Base-by-base conservation (phyloP, 2,329 filamentous ascomycete species). In the Neonectria coccinea region DNA sequence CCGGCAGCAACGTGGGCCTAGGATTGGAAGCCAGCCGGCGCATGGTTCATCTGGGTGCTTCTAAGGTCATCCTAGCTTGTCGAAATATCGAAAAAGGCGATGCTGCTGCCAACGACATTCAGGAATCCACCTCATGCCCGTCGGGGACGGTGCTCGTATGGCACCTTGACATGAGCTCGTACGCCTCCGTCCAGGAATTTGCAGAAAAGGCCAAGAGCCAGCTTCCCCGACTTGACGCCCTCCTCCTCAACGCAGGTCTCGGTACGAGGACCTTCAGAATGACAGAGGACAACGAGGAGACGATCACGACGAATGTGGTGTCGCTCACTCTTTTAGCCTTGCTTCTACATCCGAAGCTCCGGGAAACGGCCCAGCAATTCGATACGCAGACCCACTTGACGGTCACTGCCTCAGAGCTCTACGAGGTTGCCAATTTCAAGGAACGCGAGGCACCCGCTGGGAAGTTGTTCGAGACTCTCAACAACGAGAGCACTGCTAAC, bases 291-390 rank as follows among this genome's bases (percentile, higher is more conserved):
- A 77, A 84, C 42, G 86, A 89, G 74, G 73, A 67, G 16, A 82
- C 74, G 0, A 75, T 89, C 42, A 84, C 82, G 0, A 80, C 85
- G 57, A 89, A 89, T 60, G 83, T 86, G 10, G 76, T 89, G 59
- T 80, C 77, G 12, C 86, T 84, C 0, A 80, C 88, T 44, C 70
- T 89, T 2, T 76, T 89, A 0, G 82, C 79, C 0, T 66, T 84
- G 0, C 75, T 86, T 0, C 45, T 88, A 3, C 62, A 89, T 20
- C 86, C 86, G 0, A 85, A 82, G 68, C 76, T 89, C 4, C 80
- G 80, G 55, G 76, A 80, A 27, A 83, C 78, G 16, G 77, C 75
- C 0, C 61, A 36, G 6, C 52, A 36, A 9, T 71, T 65, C 57
- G 45, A 56, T 27, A 74, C 56, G 0, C 58, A 53, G 3, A 75